These are phyloP conservation scores for Apophysomyces elegans DNA, from an alignment of 371 early-diverging fungal genomes.

Conservation along the genomic window DNA sequence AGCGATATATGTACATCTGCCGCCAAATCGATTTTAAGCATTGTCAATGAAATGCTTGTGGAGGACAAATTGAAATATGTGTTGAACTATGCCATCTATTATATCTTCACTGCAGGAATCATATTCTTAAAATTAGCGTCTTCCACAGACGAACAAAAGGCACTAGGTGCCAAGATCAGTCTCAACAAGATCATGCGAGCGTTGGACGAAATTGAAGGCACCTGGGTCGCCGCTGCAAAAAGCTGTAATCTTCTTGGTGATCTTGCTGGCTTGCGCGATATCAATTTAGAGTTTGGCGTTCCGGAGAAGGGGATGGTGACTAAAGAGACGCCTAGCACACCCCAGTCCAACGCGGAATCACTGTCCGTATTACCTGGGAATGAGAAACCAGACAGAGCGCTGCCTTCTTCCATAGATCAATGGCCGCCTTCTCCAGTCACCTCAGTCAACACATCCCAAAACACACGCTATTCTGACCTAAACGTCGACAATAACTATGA, in stretches of 20 bases:
- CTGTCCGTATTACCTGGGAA: background rate
- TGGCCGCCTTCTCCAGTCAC: background rate
- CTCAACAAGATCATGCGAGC: conserved; percentile 37
- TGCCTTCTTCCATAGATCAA: background rate
- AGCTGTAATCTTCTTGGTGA: conserved; percentile 30
- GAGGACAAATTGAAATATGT: conserved; percentile 22
- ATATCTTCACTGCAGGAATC: conserved; percentile 28
- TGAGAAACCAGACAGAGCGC: background rate
- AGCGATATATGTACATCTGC: conserved; percentile 47
- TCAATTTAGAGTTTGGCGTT: conserved; percentile 25
- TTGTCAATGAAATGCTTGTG: conserved; percentile 29
- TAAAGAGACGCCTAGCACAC: conserved; percentile 11
- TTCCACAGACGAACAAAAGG: conserved; percentile 12
- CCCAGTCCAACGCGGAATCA: conserved; percentile 15
- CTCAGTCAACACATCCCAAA: background rate
- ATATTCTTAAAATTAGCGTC: conserved; percentile 27
- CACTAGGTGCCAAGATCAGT: conserved; percentile 27
- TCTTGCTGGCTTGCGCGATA: conserved; percentile 30
- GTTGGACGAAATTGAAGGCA: conserved; percentile 31
- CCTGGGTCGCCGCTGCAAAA: conserved; percentile 29
- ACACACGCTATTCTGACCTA: no score
- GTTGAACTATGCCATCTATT: conserved; percentile 24
- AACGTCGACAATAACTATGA: background rate
- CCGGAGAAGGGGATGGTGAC: background rate
- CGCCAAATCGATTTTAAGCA: conserved; percentile 44